phyloP scores from a whole-genome alignment of 2,329 filamentous ascomycete species.

The Gnomoniopsis smithogilvyi region DNA sequence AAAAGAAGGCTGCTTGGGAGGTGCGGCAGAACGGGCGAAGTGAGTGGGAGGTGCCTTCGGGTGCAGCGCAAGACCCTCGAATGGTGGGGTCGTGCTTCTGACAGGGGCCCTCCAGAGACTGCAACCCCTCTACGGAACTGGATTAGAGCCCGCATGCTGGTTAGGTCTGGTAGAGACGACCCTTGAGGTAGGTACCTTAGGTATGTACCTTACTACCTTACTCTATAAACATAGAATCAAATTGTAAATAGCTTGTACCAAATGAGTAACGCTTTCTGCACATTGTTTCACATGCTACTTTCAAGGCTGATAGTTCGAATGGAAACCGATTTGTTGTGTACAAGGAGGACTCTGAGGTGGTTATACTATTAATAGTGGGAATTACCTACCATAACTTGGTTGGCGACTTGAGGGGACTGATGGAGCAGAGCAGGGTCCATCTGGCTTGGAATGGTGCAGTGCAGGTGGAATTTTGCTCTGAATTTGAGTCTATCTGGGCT shows the following conservation, averaged over 20 bases:
- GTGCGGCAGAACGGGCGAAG: neutral
- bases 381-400: too few species aligned
- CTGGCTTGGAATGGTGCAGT: neutral
- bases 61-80: neutral
- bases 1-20: neutral
- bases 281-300: too few species aligned
- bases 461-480: neutral
- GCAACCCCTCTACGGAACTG: constrained; percentile 1
- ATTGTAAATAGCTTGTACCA: neutral
- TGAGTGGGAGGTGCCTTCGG: neutral
- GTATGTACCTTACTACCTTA: too few species aligned
- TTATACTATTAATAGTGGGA: too few species aligned
- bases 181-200: too few species aligned
- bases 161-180: too few species aligned
- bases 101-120: constrained; percentile 3
- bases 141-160: too few species aligned
- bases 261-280: neutral
- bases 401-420: too few species aligned
- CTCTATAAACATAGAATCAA: too few species aligned
- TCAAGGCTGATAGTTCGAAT: too few species aligned
- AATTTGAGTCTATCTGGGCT: neutral
- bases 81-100: constrained; percentile 2
- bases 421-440: neutral
- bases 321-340: too few species aligned
- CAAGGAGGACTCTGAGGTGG: too few species aligned